Evolutionary conservation across 768 basidiomycete species (phyloP).

Genomic region (Kwoniella shandongensis): DNA sequence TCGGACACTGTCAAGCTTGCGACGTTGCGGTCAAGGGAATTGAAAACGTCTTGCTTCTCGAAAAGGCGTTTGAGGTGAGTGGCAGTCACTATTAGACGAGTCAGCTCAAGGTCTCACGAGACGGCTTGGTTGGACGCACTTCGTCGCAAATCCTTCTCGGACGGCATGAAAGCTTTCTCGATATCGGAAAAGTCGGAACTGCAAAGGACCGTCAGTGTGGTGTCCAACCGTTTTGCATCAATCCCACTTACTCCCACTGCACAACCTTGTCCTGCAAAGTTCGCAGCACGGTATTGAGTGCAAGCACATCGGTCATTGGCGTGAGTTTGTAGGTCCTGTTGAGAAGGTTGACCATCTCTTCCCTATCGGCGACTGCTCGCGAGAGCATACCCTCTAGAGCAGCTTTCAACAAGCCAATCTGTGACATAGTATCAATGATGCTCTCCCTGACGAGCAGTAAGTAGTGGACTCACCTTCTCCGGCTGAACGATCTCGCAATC

Average conservation of each 20-base stretch:
- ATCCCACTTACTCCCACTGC: conserved; percentile 70
- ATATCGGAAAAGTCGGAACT: conserved; percentile 78
- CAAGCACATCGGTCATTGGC: conserved; percentile 76
- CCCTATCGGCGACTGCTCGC: conserved; percentile 66
- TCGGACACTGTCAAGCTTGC: conserved; percentile 49
- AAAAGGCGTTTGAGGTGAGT: conserved; percentile 55
- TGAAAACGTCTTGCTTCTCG: conserved; percentile 49
- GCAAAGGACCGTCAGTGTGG: neutral
- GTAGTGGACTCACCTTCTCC: conserved; percentile 33
- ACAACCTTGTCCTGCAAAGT: conserved; percentile 90
- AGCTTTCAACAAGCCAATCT: conserved; percentile 38
- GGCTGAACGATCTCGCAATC: conserved; percentile 49
- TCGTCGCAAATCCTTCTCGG: conserved; percentile 60
- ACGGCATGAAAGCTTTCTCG: conserved; percentile 56
- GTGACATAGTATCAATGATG: neutral
- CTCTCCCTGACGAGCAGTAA: neutral
- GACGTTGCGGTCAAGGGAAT: conserved; percentile 43
- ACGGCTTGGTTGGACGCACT: conserved; percentile 32
- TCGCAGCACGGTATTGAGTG: conserved; percentile 79
- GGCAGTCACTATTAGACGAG: conserved; percentile 52
- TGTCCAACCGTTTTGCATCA: neutral
- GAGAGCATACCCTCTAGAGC: conserved; percentile 59
- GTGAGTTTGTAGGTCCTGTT: conserved; percentile 79
- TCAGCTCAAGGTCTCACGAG: too few relatives aligned
- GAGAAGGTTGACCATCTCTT: conserved; percentile 70